Percentiles rank a stretch among this genome's conserved stretches.
These are phyloP conservation scores for Lyophyllum semitale DNA, from an alignment of 768 basidiomycete genomes.

Conservation along the genomic window DNA sequence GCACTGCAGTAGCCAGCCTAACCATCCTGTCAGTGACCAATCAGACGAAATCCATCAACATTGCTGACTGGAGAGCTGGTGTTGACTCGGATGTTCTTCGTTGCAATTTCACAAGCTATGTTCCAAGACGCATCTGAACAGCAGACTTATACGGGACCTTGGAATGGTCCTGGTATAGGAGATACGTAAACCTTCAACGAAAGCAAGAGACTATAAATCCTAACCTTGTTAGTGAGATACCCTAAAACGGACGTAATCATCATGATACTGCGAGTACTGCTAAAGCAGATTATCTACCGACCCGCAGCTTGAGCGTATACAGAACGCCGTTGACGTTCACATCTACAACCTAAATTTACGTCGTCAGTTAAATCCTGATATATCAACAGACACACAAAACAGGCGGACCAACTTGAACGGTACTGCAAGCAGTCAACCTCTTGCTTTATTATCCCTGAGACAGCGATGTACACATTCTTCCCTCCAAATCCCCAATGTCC, in stretches of 20 bases:
- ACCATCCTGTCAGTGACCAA: too few relatives aligned
- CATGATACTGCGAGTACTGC: slow-evolving; percentile 57
- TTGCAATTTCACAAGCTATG: slow-evolving; percentile 80
- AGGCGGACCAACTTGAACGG: slow-evolving; percentile 49
- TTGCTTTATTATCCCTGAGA: slow-evolving; percentile 68
- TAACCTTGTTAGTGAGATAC: slow-evolving; percentile 31
- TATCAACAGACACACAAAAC: too few relatives aligned
- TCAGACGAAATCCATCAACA: too few relatives aligned
- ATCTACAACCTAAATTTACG: slow-evolving; percentile 68
- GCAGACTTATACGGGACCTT: slow-evolving; percentile 81
- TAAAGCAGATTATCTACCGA: slow-evolving; percentile 59
- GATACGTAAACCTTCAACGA: neutral
- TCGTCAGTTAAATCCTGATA: too few relatives aligned
- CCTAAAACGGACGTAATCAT: slow-evolving; percentile 71
- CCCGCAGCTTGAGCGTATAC: slow-evolving; percentile 69
- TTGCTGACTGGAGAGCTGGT: slow-evolving; percentile 75
- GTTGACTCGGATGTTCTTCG: slow-evolving; percentile 69
- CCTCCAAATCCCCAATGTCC: slow-evolving; percentile 66
- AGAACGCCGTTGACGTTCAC: slow-evolving; percentile 70
- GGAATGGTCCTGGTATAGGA: slow-evolving; percentile 53
- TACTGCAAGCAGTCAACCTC: slow-evolving; percentile 68
- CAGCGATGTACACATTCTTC: slow-evolving; percentile 73
- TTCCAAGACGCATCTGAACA: slow-evolving; percentile 81
- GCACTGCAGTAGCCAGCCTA: too few relatives aligned
- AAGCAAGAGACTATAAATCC: too few relatives aligned